Conservation (phyloP, 2,329 filamentous ascomycete genomes). For the Monosporascus sp. region DNA sequence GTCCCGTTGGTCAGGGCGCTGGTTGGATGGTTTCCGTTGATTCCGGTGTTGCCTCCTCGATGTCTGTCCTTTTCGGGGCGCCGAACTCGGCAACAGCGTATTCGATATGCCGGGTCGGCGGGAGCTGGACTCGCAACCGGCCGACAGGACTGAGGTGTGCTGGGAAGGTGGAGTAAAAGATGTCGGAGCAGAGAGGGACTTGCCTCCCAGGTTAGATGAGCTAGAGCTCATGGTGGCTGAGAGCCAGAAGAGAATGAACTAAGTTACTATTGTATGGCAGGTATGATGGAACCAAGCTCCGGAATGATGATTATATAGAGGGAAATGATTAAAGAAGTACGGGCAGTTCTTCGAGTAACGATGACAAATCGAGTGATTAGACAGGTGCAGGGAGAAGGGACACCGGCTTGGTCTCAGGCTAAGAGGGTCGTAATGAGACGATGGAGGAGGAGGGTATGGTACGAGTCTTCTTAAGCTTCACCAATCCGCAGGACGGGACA, state of each 20-base stretch:
- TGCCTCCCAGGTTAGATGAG: constrained; percentile 38
- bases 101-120: constrained; percentile 39
- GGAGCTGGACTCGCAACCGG: constrained; percentile 40
- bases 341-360: too few relatives aligned
- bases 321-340: too few relatives aligned
- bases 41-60: constrained; percentile 78
- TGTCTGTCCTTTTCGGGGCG: constrained; percentile 70
- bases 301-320: neutral
- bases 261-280: neutral
- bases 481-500: too few relatives aligned
- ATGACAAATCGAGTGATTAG: too few relatives aligned
- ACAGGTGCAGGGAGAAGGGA: too few relatives aligned
- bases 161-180: constrained; percentile 36
- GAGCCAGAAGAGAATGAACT: constrained; percentile 1
- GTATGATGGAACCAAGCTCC: constrained; percentile 1
- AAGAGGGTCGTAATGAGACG: too few relatives aligned
- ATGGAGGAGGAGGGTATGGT: too few relatives aligned
- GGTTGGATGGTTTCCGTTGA: constrained; percentile 61
- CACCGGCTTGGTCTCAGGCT: too few relatives aligned
- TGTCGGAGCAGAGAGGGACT: constrained; percentile 42
- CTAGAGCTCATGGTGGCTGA: constrained; percentile 27
- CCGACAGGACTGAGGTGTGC: constrained; percentile 34
- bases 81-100: constrained; percentile 28
- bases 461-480: too few relatives aligned
- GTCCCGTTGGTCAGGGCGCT: constrained; percentile 60